Percentiles rank a stretch among this genome's conserved stretches.
Evolutionary conservation across 345 rosid species (phyloP).

Genomic region (Hibiscus trionum): DNA sequence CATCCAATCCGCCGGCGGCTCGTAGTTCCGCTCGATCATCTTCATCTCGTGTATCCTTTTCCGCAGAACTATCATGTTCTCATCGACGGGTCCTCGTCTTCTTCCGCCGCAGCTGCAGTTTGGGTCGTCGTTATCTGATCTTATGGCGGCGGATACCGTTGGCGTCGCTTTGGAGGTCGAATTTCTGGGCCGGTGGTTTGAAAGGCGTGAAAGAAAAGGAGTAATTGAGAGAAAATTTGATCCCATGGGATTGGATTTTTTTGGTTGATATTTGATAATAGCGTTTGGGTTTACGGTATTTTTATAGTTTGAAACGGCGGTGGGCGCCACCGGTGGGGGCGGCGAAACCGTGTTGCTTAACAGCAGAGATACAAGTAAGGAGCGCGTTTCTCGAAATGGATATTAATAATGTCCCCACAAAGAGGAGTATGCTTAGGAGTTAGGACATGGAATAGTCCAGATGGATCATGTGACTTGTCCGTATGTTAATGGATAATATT

Average conservation of each 20-base stretch:
- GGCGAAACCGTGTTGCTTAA: constrained; percentile 2
- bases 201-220: background rate
- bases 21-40: constrained; percentile 57
- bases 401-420: background rate
- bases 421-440: too few species aligned
- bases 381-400: background rate
- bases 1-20: constrained; percentile 63
- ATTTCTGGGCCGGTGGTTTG: background rate
- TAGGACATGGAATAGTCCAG: too few species aligned
- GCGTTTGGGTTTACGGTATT: background rate
- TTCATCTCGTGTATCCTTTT: constrained; percentile 53
- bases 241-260: background rate
- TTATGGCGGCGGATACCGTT: background rate
- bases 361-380: background rate
- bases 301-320: background rate
- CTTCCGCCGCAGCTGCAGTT: constrained; percentile 12
- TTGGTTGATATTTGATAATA: background rate
- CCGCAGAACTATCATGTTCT: constrained; percentile 53
- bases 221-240: background rate
- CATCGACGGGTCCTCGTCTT: constrained; percentile 30
- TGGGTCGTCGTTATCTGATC: background rate
- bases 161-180: background rate
- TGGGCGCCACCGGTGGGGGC: background rate
- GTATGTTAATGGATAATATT: too few species aligned
- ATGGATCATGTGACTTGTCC: too few species aligned